Conservation (phyloP, 2,329 filamentous ascomycete species). For the Drechslerella coelobrocha region DNA sequence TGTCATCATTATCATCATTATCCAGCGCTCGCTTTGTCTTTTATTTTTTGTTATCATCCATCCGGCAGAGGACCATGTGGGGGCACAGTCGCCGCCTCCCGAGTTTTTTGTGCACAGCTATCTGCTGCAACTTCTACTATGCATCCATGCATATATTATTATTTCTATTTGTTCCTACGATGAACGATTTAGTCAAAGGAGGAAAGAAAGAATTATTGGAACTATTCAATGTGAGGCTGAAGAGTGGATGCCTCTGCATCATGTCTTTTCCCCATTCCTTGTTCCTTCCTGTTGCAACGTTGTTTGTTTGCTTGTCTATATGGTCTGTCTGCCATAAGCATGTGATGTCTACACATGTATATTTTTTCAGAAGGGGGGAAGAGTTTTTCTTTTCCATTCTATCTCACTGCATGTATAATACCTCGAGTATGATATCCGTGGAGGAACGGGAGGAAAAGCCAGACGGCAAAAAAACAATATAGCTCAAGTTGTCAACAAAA, state of each 20-base stretch:
- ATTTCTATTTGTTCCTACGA: too few relatives aligned
- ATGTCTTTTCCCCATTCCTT: background rate
- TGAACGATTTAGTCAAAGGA: too few relatives aligned
- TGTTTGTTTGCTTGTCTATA: background rate
- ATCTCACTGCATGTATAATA: background rate
- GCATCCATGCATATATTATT: background rate
- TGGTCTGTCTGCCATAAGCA: background rate
- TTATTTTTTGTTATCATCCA: background rate
- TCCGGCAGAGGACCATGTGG: background rate
- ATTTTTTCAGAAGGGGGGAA: too few relatives aligned
- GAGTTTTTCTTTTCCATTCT: background rate
- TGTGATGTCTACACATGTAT: slow-evolving; percentile 5
- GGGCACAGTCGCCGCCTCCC: background rate
- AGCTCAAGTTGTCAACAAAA: background rate
- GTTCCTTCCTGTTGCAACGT: background rate
- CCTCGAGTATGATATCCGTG: background rate
- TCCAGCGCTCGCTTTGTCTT: background rate
- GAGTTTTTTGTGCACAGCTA: slow-evolving; percentile 5
- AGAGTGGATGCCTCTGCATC: background rate
- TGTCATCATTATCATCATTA: background rate
- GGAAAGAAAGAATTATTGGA: too few relatives aligned
- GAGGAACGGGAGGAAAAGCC: background rate
- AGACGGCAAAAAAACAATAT: background rate
- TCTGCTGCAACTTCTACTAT: background rate
- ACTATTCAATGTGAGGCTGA: too few relatives aligned